Base-by-base conservation (phyloP, 1,284 basidiomycete species). In the Apiotrichum montevideense region DNA sequence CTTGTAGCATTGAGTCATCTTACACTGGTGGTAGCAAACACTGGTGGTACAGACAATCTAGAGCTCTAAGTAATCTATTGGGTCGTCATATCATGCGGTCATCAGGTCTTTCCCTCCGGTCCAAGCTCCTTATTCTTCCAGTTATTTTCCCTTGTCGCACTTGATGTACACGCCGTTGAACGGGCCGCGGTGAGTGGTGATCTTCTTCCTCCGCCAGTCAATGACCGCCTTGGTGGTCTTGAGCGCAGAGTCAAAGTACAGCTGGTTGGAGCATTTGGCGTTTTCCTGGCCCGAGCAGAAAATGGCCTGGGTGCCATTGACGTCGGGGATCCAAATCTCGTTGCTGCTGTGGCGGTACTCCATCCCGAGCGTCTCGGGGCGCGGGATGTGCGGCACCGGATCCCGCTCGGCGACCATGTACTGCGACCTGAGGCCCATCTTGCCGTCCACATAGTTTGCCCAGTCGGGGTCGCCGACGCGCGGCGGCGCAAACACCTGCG, bases 271-370 rank as follows among this genome's bases (percentile, higher is more conserved):
- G 57, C 57, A 58, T 14, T 51, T 39, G 6, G n/a, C 44, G 35
- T 52, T 64, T 56, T 69, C 67, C 55, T 66, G 66, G 11, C 66
- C 67, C 10, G 51, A 21, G 52, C 67, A 69, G 0, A 54, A 34
- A 52, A 35, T 35, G 41, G 51, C 57, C 61, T 11, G 48, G 42
- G 42, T 29, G 15, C 4, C 52, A 46, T 32, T 34, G 46, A 47
- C 55, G 35, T 46, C 37, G 11, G 48, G 15, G 39, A 64, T 63
- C 61, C 62, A 69, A 35, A 69, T 46, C 52, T 69, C 67, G 42
- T 54, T 58, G 13, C 51, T 53, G 7, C 60, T 54, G 32, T 62
- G 64, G 35, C 55, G 47, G 55, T 50, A 69, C 21, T 59, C 60
- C 54, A 58, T 57, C 5, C 35, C 43, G 21, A 58, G 52, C 4